A percentile compares a stretch with the other conserved stretches of the same genome.
Conservation (phyloP, 1,284 basidiomycete genomes). For the Ustilago bromivora region DNA sequence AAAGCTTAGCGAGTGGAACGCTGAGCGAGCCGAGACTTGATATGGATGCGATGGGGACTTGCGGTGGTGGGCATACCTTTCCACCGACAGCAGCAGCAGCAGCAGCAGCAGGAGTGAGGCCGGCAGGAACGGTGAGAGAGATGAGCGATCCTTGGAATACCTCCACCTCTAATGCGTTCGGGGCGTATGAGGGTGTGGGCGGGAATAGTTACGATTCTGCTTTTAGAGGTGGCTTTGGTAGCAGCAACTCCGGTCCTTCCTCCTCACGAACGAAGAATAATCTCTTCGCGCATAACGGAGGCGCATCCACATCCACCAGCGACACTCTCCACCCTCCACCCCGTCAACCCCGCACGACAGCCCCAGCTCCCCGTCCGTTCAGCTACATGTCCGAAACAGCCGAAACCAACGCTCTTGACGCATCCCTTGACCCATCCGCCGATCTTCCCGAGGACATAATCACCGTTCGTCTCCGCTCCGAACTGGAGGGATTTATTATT, state of each 20-base stretch:
- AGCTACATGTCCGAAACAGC: slow-evolving; percentile 50
- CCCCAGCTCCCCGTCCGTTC: slow-evolving; percentile 33
- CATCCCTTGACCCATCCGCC: slow-evolving; percentile 36
- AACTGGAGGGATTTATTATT: slow-evolving; percentile 52
- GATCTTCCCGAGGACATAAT: slow-evolving; percentile 43
- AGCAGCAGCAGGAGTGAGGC: slow-evolving; percentile 11
- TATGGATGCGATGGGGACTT: slow-evolving; percentile 1
- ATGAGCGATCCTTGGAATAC: slow-evolving; percentile 53
- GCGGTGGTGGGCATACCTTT: slow-evolving; percentile 29
- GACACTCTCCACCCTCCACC: slow-evolving; percentile 4
- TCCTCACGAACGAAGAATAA: slow-evolving; percentile 12
- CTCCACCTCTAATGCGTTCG: slow-evolving; percentile 11
- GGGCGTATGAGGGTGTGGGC: slow-evolving; percentile 28
- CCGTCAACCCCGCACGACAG: slow-evolving; percentile 10
- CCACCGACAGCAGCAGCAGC: slow-evolving; percentile 27
- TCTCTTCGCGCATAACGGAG: slow-evolving; percentile 23
- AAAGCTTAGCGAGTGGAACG: slow-evolving; percentile 15
- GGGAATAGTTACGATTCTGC: slow-evolving; percentile 25
- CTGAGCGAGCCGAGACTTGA: slow-evolving; percentile 20
- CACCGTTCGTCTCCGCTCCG: slow-evolving; percentile 43
- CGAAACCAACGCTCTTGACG: slow-evolving; percentile 37
- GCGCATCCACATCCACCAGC: slow-evolving; percentile 3
- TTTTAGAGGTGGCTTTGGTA: slow-evolving; percentile 37
- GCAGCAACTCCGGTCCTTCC: slow-evolving; percentile 11
- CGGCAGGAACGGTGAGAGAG: slow-evolving; percentile 37